Percentiles rank a stretch among this genome's conserved stretches.
Conservation (phyloP, 805 yeast species). For the Starmerella roubikii region DNA sequence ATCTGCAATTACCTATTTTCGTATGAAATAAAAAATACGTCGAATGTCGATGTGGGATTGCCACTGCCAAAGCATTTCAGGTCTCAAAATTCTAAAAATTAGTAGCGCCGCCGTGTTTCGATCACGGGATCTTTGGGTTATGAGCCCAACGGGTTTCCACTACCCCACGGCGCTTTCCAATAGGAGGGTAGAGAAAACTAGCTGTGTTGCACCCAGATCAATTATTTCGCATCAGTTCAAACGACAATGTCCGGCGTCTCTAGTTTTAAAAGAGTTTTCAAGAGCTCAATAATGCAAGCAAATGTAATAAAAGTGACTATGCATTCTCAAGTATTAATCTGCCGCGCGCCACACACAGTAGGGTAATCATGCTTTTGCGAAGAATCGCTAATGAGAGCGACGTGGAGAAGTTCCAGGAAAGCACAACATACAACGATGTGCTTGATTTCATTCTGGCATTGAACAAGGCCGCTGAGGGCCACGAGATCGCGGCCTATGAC, state of each 20-base stretch:
- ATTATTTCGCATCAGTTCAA: too few species aligned
- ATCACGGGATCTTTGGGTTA: conserved; percentile 17
- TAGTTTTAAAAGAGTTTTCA: too few species aligned
- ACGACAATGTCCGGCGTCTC: too few species aligned
- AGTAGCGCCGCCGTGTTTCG: conserved; percentile 12
- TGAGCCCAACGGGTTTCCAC: conserved; percentile 15
- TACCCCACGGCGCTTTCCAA: conserved; percentile 15
- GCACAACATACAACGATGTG: conserved; percentile 38
- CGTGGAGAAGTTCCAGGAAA: conserved; percentile 42
- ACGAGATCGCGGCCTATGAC: conserved; percentile 37
- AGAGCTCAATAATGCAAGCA: too few species aligned
- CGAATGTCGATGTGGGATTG: too few species aligned
- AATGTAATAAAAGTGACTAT: too few species aligned
- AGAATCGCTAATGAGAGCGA: conserved; percentile 48
- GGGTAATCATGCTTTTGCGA: conserved; percentile 19
- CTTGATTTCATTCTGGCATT: conserved; percentile 42
- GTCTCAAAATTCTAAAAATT: conserved; percentile 3
- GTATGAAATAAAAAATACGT: too few species aligned
- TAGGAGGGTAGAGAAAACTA: too few species aligned
- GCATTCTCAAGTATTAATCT: too few species aligned
- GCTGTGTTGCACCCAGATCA: too few species aligned
- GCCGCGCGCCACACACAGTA: neutral
- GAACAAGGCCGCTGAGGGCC: conserved; percentile 53
- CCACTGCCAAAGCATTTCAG: too few species aligned
- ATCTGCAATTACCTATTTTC: too few species aligned